Evolutionary conservation across 2,329 filamentous ascomycete species (phyloP).

Genomic region (Geosmithia morbida): DNA sequence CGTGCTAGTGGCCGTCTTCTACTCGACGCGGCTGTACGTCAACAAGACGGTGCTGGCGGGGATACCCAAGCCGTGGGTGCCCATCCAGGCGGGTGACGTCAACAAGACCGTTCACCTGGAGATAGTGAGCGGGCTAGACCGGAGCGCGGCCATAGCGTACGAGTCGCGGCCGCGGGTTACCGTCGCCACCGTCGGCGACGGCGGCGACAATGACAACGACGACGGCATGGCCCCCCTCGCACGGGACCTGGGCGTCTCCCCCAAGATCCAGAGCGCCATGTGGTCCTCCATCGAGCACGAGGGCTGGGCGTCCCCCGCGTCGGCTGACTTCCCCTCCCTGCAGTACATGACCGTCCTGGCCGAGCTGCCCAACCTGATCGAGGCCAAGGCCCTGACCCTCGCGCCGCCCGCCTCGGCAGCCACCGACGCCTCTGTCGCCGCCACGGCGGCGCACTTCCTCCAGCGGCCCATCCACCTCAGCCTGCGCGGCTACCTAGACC

Average conservation of each 20-base stretch:
- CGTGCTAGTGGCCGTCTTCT: constrained; percentile 59
- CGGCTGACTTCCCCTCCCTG: constrained; percentile 61
- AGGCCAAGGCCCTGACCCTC: constrained; percentile 83
- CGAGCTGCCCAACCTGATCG: constrained; percentile 79
- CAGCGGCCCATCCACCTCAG: constrained; percentile 58
- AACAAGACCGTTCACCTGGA: constrained; percentile 59
- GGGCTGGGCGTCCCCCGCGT: constrained; percentile 76
- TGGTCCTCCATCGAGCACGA: constrained; percentile 81
- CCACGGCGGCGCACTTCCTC: constrained; percentile 56
- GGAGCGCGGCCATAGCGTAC: constrained; percentile 71
- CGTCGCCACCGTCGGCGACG: constrained; percentile 5
- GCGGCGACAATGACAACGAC: constrained; percentile 3
- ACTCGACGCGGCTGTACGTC: constrained; percentile 72
- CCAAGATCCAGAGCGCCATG: constrained; percentile 1
- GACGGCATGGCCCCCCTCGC: constrained; percentile 10
- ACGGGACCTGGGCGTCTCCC: constrained; percentile 23
- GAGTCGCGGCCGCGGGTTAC: constrained; percentile 28
- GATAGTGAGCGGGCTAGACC: constrained; percentile 55
- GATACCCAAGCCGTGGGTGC: constrained; percentile 79
- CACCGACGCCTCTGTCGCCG: too few relatives aligned
- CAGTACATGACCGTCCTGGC: constrained; percentile 69
- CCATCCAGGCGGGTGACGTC: constrained; percentile 74
- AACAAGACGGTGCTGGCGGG: constrained; percentile 64
- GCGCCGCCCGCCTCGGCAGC: constrained; percentile 40
- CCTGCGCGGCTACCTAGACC: constrained; percentile 62